These are phyloP conservation scores for Malus hybrid DNA, from an alignment of 331 rosid species.

Conservation along the genomic window DNA sequence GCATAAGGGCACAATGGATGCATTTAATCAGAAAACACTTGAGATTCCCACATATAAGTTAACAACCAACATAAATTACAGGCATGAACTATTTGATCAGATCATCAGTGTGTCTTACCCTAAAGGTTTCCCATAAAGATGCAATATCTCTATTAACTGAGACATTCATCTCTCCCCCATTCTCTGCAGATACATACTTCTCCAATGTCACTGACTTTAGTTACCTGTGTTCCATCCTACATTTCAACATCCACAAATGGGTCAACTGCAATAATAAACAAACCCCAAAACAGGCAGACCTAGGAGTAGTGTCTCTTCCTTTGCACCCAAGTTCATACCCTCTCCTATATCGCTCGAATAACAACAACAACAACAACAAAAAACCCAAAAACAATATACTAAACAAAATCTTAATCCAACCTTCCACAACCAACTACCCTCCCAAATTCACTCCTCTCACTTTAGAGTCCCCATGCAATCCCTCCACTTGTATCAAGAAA, in stretches of 20 bases:
- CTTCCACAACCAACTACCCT: conserved; percentile 91
- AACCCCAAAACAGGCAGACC: conserved; percentile 1
- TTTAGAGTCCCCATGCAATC: conserved; percentile 51
- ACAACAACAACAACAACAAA: no score
- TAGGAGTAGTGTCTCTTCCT: no score
- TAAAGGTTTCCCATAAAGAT: conserved; percentile 84
- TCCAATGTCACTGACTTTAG: conserved; percentile 69
- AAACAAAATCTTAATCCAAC: conserved; percentile 60
- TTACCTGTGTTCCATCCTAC: conserved; percentile 79
- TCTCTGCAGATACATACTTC: conserved; percentile 72
- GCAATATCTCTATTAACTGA: conserved; percentile 58
- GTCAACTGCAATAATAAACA: conserved; percentile 8
- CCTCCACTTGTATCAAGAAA: conserved; percentile 49
- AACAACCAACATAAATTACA: conserved; percentile 1
- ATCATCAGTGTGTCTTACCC: conserved; percentile 32
- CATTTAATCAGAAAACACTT: not conserved
- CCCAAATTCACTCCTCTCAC: conserved; percentile 91
- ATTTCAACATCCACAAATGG: conserved; percentile 13
- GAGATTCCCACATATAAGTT: not conserved
- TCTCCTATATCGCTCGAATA: no score
- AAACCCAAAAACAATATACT: no score
- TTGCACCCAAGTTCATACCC: no score
- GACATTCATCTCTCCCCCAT: conserved; percentile 74
- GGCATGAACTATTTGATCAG: conserved; percentile 2
- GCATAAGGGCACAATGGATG: not conserved